Evolutionary conservation across 2,329 filamentous ascomycete species (phyloP), one percentile per base, ranked within the genome.

Genomic region (Botryotinia calthae): DNA sequence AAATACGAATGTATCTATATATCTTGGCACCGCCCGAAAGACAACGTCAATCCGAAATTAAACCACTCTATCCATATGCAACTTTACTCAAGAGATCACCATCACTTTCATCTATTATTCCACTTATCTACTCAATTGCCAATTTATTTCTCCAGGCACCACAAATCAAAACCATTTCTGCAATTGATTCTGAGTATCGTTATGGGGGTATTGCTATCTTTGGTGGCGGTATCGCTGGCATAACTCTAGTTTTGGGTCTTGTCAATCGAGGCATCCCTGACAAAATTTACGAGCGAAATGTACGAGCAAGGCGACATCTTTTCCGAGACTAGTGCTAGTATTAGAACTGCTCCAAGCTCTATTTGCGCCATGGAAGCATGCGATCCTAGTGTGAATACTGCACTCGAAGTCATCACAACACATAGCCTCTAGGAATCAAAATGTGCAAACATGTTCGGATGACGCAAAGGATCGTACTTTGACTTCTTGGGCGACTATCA

Each of bases 401-500:
- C 54, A 48, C 62, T 62, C 28, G n/a, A 62, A 42, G 58, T 20
- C 20, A 56, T 51, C 18, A 28, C 58, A 16, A 62, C 20, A 31
- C 37, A 70, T 4, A 40, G 48, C 34, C 37, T 58, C 22, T 59
- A 37, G 54, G 51, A 59, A 42, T 16, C 37, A 56, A 59, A 59
- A 46, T n/a, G 31, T 25, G 20, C 44, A 9, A 51, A 67, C 25
- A 18, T 37, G 44, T 31, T 9, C 6, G 28, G 31, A 28, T 14
- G 46, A 16, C 31, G 64, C 4, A 48, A 76, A 4, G 74, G 74
- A 46, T 81, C 82, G 73, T 65, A 37, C 40, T 67, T 67, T 44
- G 67, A 67, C 37, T 71, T 59, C 31, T 67, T 58, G 46, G 67
- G 51, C 46, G 65, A 68, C n/a, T 62, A 44, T 51, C 71, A 65